These are phyloP conservation scores for Sophora flavescens DNA, from an alignment of 306 rosid genomes.

Conservation along the genomic window DNA sequence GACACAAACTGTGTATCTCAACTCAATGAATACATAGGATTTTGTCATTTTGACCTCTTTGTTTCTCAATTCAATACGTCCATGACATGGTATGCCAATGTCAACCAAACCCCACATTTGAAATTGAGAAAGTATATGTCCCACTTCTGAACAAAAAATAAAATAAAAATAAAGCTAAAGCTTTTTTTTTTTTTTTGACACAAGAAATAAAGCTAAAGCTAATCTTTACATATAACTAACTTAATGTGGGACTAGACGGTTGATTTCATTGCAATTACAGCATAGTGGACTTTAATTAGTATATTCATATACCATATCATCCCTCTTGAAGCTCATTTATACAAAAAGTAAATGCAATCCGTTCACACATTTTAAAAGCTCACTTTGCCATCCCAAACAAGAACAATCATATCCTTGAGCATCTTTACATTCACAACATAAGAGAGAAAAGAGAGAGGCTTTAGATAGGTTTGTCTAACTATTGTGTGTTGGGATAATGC, in stretches of 20 bases:
- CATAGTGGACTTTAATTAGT: slow-evolving; percentile 1
- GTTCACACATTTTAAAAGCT: slow-evolving; percentile 50
- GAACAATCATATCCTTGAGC: slow-evolving; percentile 54
- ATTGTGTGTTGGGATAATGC: slow-evolving; percentile 59
- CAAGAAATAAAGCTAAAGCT: background rate
- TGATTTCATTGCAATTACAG: slow-evolving; percentile 23
- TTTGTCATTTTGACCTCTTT: slow-evolving; percentile 52
- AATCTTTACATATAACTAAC: slow-evolving; percentile 47
- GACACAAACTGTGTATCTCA: slow-evolving; percentile 35
- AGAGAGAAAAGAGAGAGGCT: slow-evolving; percentile 29
- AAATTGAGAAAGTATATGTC: slow-evolving; percentile 34
- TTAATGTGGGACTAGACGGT: slow-evolving; percentile 23
- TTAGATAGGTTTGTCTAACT: background rate
- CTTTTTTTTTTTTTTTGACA: too few species aligned
- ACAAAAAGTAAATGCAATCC: slow-evolving; percentile 46
- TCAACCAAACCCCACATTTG: slow-evolving; percentile 57
- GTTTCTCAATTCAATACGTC: slow-evolving; percentile 34
- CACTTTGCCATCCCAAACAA: slow-evolving; percentile 46
- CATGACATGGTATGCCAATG: slow-evolving; percentile 37
- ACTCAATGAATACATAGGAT: slow-evolving; percentile 33
- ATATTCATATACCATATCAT: slow-evolving; percentile 40
- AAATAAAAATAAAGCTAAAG: background rate
- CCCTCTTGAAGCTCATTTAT: slow-evolving; percentile 40
- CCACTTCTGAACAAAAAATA: slow-evolving; percentile 24
- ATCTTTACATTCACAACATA: slow-evolving; percentile 45